Conservation (phyloP, 2,329 filamentous ascomycete species). For the Epichloe scottii region DNA sequence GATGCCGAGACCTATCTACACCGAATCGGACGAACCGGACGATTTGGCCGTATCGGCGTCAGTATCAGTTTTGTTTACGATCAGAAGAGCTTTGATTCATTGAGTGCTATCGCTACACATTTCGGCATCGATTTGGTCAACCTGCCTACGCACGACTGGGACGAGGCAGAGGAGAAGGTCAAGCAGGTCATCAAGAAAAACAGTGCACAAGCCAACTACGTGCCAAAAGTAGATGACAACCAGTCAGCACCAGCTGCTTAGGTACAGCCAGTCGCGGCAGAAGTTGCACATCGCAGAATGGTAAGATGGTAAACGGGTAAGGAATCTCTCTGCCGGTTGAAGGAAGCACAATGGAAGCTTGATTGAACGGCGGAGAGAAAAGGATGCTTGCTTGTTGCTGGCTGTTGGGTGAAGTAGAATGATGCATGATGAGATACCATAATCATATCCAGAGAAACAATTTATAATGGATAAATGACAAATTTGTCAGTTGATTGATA, state of each 20-base stretch:
- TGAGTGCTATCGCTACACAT: slow-evolving; percentile 66
- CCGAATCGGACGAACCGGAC: slow-evolving; percentile 91
- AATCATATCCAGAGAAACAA: not conserved
- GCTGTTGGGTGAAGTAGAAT: slow-evolving; percentile 1
- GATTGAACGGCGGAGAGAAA: not conserved
- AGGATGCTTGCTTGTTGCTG: not conserved
- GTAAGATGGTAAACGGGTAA: not conserved
- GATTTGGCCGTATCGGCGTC: slow-evolving; percentile 92
- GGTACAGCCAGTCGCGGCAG: slow-evolving; percentile 12
- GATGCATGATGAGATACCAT: slow-evolving; percentile 8
- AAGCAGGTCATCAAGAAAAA: slow-evolving; percentile 69
- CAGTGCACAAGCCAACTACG: slow-evolving; percentile 42
- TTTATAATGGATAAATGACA: not conserved
- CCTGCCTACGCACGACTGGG: slow-evolving; percentile 81
- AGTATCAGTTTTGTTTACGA: slow-evolving; percentile 92
- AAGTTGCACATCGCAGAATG: not conserved
- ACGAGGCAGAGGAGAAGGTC: slow-evolving; percentile 71
- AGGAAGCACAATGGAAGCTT: not conserved
- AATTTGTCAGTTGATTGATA: not conserved
- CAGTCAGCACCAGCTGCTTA: slow-evolving; percentile 17
- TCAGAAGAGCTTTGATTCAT: slow-evolving; percentile 64
- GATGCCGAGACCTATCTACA: slow-evolving; percentile 96
- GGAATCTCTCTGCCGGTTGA: not conserved
- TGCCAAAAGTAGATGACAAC: slow-evolving; percentile 31
- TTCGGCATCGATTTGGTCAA: slow-evolving; percentile 73